phyloP scores from a whole-genome alignment of 116 monocot species.

The Cymodocea nodosa region DNA sequence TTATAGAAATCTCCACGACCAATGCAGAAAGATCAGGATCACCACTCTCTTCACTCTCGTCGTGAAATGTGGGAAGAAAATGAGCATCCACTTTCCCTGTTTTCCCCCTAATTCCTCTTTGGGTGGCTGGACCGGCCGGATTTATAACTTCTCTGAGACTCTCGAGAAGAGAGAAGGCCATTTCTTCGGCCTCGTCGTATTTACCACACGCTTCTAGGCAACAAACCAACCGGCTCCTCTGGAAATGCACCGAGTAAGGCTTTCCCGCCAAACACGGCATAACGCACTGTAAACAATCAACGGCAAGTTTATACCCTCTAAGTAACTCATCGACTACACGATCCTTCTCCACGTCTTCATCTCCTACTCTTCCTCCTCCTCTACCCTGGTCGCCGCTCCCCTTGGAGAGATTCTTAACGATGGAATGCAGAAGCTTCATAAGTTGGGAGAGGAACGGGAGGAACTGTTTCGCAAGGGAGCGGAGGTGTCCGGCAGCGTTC shows the following conservation, averaged over 20 bases:
- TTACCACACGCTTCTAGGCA: slow-evolving; percentile 13
- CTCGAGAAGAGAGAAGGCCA: slow-evolving; percentile 40
- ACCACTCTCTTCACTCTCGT: not conserved
- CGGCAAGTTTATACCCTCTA: slow-evolving; percentile 10
- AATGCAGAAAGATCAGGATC: slow-evolving; percentile 39
- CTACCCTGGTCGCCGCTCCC: not conserved
- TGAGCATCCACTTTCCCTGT: not conserved
- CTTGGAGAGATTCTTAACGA: not conserved
- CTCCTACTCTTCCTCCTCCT: slow-evolving; percentile 2
- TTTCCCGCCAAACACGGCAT: slow-evolving; percentile 20
- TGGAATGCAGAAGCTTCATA: slow-evolving; percentile 14
- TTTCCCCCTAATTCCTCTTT: slow-evolving; percentile 15
- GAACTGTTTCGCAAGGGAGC: slow-evolving; percentile 22
- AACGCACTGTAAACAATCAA: slow-evolving; percentile 22
- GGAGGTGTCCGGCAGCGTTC: not conserved
- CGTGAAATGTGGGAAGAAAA: slow-evolving; percentile 13
- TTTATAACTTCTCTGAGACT: slow-evolving; percentile 21
- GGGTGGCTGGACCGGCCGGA: not conserved
- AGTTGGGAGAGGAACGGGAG: slow-evolving; percentile 19
- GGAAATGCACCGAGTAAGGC: slow-evolving; percentile 17
- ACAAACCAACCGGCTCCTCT: slow-evolving; percentile 11
- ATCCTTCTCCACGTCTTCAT: not conserved
- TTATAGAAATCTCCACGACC: slow-evolving; percentile 17
- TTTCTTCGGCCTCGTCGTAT: slow-evolving; percentile 7
- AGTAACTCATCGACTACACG: slow-evolving; percentile 8